Evolutionary conservation across 805 yeast genomes (phyloP), one percentile per base, ranked within the genome.

Genomic region (Komagataella mondaviorum): DNA sequence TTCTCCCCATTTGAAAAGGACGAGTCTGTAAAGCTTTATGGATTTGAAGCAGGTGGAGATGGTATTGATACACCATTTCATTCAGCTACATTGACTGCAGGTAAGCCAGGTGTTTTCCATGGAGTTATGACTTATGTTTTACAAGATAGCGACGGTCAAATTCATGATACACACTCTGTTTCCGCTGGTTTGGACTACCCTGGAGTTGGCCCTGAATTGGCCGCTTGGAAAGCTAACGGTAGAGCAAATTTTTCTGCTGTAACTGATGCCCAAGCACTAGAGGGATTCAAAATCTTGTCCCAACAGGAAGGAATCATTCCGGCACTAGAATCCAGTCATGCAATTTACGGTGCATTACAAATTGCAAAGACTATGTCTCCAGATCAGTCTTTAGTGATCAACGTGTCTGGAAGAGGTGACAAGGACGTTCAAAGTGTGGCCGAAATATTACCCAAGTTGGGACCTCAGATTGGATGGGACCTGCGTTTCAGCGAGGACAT

Each of bases 121-220:
- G 99, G 99, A 67, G 97, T 91, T 49, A 86, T 77, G 68, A 91
- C 99, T 3, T 93, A 84, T 60, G 95, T 93, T 44, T 76, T 93
- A 63, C 99, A 93, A 71, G 87, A 84, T 61, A 60, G 65, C 16
- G 98, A 93, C 65, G 99, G 99, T 51, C 99, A 93, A 72, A 88
- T 93, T 54, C 95, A 85, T 58, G 99, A 93, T 64, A 93, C 99
- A 8, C 98, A 93, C 67, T 91, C 98, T 20, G 95, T 93, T 44
- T 88, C 96, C 56, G 99, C 99, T 45, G 99, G 99, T 58, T 76
- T 93, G 61, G 99, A 93, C 69, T 93, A 93, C 66, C 99, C 99
- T 23, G 99, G 97, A 69, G 99, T 93, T 48, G 99, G 99, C 47
- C 99, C 99, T 36, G 98, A 93, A 70, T 76, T 93, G 59, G 95